These are phyloP conservation scores for Pelargonium nanum DNA, from an alignment of 345 rosid genomes.

Conservation along the genomic window DNA sequence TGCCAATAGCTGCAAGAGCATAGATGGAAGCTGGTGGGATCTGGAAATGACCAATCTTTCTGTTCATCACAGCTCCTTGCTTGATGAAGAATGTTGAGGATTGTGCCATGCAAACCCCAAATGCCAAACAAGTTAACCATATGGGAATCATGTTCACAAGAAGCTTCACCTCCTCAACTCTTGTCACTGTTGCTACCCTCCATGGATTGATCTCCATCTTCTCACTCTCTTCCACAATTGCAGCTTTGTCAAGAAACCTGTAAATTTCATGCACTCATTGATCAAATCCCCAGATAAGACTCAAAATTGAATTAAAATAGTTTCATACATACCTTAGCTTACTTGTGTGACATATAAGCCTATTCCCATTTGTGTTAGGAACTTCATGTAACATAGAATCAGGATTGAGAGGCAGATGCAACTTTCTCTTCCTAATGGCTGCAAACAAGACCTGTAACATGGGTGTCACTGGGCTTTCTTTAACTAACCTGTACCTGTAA, in stretches of 20 bases:
- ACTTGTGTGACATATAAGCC: constrained; percentile 27
- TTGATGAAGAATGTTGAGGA: constrained; percentile 20
- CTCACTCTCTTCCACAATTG: constrained; percentile 12
- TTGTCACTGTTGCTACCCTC: constrained; percentile 22
- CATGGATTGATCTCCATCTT: constrained; percentile 3
- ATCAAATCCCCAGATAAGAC: background rate
- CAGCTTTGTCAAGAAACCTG: constrained; percentile 27
- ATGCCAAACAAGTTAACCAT: constrained; percentile 18
- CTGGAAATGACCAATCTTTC: constrained; percentile 25
- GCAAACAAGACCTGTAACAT: constrained; percentile 32
- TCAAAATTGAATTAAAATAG: too few relatives aligned
- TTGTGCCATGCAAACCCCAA: constrained; percentile 17
- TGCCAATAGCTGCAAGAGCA: constrained; percentile 28
- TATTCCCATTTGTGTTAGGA: constrained; percentile 12
- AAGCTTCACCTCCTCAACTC: constrained; percentile 36
- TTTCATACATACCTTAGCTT: constrained; percentile 22
- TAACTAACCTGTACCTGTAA: constrained; percentile 20
- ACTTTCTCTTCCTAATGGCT: constrained; percentile 26
- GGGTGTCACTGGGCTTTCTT: constrained; percentile 31
- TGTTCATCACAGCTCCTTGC: constrained; percentile 35
- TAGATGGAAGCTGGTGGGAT: constrained; percentile 38
- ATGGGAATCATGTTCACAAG: constrained; percentile 20
- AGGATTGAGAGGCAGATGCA: constrained; percentile 22
- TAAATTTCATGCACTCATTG: too few relatives aligned
- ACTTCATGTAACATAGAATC: constrained; percentile 17